phyloP scores from a whole-genome alignment of 2,329 filamentous ascomycete genomes.

The Microthyrium microscopicum region DNA sequence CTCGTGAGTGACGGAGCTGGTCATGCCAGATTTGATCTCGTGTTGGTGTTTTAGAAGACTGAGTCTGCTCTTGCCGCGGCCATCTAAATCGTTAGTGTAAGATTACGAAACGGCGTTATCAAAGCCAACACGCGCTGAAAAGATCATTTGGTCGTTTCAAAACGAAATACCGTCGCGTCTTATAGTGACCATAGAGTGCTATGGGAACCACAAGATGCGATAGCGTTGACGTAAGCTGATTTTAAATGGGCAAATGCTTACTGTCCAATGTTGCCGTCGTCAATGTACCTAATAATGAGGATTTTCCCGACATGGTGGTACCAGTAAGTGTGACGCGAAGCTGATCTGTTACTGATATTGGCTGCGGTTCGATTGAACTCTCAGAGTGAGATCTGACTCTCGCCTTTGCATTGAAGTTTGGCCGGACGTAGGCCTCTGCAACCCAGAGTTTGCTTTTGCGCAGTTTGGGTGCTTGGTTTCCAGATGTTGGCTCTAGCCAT shows the following conservation, averaged over 20 bases:
- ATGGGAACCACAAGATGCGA: too few species aligned
- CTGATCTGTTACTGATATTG: conserved; percentile 34
- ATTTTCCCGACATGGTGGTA: conserved; percentile 83
- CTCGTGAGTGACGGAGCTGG: conserved; percentile 88
- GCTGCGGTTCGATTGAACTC: background rate
- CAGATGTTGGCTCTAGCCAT: conserved; percentile 36
- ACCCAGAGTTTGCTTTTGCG: conserved; percentile 53
- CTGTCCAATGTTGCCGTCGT: conserved; percentile 79
- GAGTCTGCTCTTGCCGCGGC: conserved; percentile 73
- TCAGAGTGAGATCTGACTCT: background rate
- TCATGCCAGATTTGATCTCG: conserved; percentile 80
- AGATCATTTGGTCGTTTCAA: too few species aligned
- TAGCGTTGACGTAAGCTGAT: too few species aligned
- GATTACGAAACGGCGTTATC: too few species aligned
- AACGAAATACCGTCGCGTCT: too few species aligned
- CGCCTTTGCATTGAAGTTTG: conserved; percentile 36
- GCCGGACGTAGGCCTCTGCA: conserved; percentile 76
- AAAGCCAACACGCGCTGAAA: too few species aligned
- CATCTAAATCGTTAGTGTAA: too few species aligned
- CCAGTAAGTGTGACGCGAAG: conserved; percentile 76
- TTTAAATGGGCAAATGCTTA: too few species aligned
- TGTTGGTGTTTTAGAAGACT: conserved; percentile 85
- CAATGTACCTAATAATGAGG: conserved; percentile 72
- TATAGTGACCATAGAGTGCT: too few species aligned
- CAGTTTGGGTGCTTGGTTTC: conserved; percentile 18